These are phyloP conservation scores for Cytospora leucostoma DNA, from an alignment of 2,329 filamentous ascomycete genomes.

Conservation along the genomic window DNA sequence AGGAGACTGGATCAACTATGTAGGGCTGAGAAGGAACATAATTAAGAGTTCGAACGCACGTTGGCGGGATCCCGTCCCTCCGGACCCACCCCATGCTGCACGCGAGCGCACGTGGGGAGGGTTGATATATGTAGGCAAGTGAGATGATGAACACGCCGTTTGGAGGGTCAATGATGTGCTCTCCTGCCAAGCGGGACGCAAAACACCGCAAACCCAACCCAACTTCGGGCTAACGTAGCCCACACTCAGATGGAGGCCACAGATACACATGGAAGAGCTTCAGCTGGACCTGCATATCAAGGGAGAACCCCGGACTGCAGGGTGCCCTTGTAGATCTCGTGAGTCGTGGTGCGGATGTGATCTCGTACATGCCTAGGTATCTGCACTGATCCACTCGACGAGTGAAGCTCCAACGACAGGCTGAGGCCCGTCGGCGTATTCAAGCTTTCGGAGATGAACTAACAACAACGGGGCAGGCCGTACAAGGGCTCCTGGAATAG, in stretches of 20 bases:
- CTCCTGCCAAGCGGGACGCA: neutral
- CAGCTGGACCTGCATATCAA: neutral
- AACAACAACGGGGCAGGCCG: neutral
- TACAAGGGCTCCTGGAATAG: neutral
- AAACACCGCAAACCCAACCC: neutral
- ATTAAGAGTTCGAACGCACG: neutral
- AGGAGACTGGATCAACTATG: neutral
- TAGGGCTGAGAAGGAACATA: neutral
- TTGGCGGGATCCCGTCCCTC: neutral
- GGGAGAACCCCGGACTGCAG: neutral
- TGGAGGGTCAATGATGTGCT: neutral
- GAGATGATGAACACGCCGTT: neutral
- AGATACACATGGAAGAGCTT: neutral
- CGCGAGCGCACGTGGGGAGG: neutral
- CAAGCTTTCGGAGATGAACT: neutral
- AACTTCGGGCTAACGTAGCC: neutral
- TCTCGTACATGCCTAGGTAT: too few relatives aligned
- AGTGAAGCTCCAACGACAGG: neutral
- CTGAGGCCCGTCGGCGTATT: neutral
- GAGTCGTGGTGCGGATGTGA: too few relatives aligned
- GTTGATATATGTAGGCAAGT: neutral
- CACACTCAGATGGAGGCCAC: neutral
- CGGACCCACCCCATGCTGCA: neutral
- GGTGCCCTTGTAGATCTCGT: too few relatives aligned
- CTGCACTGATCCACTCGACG: too few relatives aligned